Base-by-base conservation (phyloP, 2,329 filamentous ascomycete species). In the Nectriaceae sp. region DNA sequence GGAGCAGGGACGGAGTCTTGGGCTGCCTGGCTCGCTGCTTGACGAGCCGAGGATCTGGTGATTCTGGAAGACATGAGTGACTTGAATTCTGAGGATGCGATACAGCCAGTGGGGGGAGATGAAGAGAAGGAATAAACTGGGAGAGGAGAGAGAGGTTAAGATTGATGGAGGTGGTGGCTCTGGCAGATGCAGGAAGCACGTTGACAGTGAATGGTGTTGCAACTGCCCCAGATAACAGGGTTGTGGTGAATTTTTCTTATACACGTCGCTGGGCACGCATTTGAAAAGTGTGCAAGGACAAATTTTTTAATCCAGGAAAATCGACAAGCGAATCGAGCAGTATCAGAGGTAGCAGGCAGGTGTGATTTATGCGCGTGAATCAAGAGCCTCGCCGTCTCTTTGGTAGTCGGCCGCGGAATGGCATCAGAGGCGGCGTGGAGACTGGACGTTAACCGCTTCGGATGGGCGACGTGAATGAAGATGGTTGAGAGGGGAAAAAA, bases 11-110 rank as follows among this genome's bases (percentile, higher is more conserved):
- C 64, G 54, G 66, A 70, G 40, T 75, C 68, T 64, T 75, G 73
- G 61, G 73, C 75, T 73, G 75, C 74, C 67, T 76, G 77, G 67
- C 72, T 83, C 69, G 89, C 88, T 77, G 89, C 89, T 83, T 90
- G 86, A 79, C 91, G 91, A 77, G 92, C 88, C 73, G 92, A 88
- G 66, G 92, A 94, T 79, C 93, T 90, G 80, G 93, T 97, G 66
- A 94, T 86, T 89, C 92, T 97, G 83, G 85, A 78, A 84, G 89
- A 90, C 91, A 96, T 97, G 85, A 93, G 89, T 87, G 69, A 70
- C 67, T 57, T 60, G 59, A 59, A 65, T 59, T 60, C 53, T 56
- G 53, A 52, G 49, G 50, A 44, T 55, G 50, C 49, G 33, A 6
- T n/a, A 19, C 8, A 36, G 16, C 26, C 10, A 45, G 50, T 48